These are phyloP conservation scores for Lentinus tigrinus DNA, from an alignment of 768 basidiomycete species.

Conservation along the genomic window DNA sequence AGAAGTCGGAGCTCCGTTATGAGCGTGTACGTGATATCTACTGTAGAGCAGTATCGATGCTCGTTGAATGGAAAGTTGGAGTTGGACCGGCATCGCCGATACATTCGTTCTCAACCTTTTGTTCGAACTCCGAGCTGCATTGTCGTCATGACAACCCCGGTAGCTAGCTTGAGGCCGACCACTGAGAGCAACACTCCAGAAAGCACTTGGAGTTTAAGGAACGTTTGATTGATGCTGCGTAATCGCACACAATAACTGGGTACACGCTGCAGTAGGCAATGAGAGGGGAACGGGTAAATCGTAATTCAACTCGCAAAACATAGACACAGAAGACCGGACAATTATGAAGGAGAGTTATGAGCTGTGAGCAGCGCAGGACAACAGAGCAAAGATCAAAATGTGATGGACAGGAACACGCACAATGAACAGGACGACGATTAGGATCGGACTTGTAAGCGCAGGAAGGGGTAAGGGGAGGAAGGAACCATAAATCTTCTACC, in stretches of 20 bases:
- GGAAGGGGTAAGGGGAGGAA: background rate
- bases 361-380: conserved; percentile 9
- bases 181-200: too few relatives aligned
- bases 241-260: conserved; percentile 23
- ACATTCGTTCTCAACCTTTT: too few relatives aligned
- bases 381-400: conserved; percentile 7
- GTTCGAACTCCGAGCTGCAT: too few relatives aligned
- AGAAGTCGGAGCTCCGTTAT: too few relatives aligned
- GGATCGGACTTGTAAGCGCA: background rate
- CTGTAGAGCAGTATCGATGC: too few relatives aligned
- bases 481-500: background rate
- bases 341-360: conserved; percentile 16
- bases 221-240: conserved; percentile 18
- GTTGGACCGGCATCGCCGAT: too few relatives aligned
- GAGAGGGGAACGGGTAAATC: conserved; percentile 6
- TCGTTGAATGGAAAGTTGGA: too few relatives aligned
- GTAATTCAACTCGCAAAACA: background rate
- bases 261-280: conserved; percentile 11
- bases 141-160: too few relatives aligned
- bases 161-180: too few relatives aligned
- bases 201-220: conserved; percentile 3
- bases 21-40: too few relatives aligned
- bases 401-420: background rate
- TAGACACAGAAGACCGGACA: conserved; percentile 6
- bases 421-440: conserved; percentile 9